Conservation (phyloP, 495 filamentous ascomycete species). For the Xylaria flabelliformis region DNA sequence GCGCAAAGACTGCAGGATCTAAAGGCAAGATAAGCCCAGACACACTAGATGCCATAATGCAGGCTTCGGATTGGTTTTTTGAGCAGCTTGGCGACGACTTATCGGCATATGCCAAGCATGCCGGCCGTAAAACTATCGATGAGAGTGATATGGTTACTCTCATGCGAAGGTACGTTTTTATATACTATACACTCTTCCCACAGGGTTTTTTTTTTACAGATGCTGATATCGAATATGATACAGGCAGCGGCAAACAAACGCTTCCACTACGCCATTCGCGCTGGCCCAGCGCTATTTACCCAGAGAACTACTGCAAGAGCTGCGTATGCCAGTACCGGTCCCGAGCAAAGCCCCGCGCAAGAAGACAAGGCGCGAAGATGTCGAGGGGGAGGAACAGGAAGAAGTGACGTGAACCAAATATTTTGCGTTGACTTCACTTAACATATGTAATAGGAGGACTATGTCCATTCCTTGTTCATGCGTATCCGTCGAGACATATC, state of each 20-base stretch:
- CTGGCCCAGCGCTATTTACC: slow-evolving; percentile 83
- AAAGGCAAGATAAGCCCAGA: slow-evolving; percentile 74
- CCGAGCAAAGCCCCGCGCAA: slow-evolving; percentile 37
- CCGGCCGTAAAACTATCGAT: slow-evolving; percentile 82
- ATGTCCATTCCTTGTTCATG: slow-evolving; percentile 81
- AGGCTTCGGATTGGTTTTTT: slow-evolving; percentile 88
- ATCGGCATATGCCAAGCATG: slow-evolving; percentile 79
- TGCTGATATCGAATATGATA: slow-evolving; percentile 37
- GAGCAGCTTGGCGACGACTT: slow-evolving; percentile 83
- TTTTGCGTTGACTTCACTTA: background rate
- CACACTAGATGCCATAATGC: slow-evolving; percentile 72
- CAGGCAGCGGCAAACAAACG: slow-evolving; percentile 80
- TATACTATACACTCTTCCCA: slow-evolving; percentile 31
- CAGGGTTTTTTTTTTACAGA: too few relatives aligned
- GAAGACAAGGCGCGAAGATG: slow-evolving; percentile 40
- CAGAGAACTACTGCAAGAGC: slow-evolving; percentile 79
- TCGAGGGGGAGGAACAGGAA: slow-evolving; percentile 49
- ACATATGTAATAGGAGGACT: slow-evolving; percentile 18
- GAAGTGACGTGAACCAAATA: slow-evolving; percentile 36
- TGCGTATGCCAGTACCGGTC: slow-evolving; percentile 71
- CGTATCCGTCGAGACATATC: slow-evolving; percentile 76
- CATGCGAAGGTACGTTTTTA: slow-evolving; percentile 74
- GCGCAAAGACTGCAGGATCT: slow-evolving; percentile 65
- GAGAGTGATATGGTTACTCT: slow-evolving; percentile 81
- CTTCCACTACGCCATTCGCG: slow-evolving; percentile 77